Evolutionary conservation across 2,329 filamentous ascomycete genomes (phyloP).

Genomic region (Fusarium tricinctum): DNA sequence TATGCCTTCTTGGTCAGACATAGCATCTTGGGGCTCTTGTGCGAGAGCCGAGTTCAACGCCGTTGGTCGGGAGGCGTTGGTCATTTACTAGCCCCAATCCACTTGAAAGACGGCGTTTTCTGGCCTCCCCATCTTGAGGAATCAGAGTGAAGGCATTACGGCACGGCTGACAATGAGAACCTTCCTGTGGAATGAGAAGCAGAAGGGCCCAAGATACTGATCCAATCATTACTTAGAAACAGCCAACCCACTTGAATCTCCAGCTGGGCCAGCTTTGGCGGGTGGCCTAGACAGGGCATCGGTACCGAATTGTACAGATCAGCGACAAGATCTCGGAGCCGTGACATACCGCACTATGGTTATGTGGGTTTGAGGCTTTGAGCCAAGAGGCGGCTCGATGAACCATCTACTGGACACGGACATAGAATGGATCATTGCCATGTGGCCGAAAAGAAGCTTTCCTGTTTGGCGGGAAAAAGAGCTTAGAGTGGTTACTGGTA

Average conservation of each 20-base stretch:
- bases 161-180: conserved; percentile 40
- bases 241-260: conserved; percentile 29
- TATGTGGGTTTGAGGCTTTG: conserved; percentile 9
- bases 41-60: conserved; percentile 18
- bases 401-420: conserved; percentile 2
- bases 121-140: conserved; percentile 19
- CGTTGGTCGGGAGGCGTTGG: conserved; percentile 10
- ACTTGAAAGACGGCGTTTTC: conserved; percentile 24
- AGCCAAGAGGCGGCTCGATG: conserved; percentile 5
- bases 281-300: conserved; percentile 5
- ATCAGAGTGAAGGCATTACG: conserved; percentile 42
- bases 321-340: conserved; percentile 11
- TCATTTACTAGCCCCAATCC: conserved; percentile 25
- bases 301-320: conserved; percentile 1
- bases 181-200: conserved; percentile 37
- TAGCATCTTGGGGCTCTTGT: conserved; percentile 1
- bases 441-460: conserved; percentile 13
- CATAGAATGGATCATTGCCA: conserved; percentile 16
- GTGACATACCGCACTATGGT: conserved; percentile 5
- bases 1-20: conserved; percentile 4
- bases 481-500: conserved; percentile 5
- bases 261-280: conserved; percentile 13
- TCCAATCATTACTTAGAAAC: conserved; percentile 39
- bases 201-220: conserved; percentile 27
- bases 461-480: conserved; percentile 16